A percentile compares a stretch with the other conserved stretches of the same genome.
Evolutionary conservation across 768 basidiomycete species (phyloP).

Genomic region (Hygrophorus pudorinus): DNA sequence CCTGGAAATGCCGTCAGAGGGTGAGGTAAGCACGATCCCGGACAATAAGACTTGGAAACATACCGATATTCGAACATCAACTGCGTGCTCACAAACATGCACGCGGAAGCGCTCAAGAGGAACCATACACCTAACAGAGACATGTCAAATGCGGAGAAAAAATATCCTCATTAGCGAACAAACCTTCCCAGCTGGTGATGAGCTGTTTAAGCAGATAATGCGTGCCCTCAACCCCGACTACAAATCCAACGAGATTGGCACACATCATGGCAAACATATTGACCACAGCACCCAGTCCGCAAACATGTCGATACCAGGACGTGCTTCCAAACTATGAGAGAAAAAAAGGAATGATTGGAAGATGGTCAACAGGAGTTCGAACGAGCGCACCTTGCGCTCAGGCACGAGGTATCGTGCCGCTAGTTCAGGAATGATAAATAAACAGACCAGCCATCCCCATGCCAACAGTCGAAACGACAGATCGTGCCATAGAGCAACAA

Average conservation of each 20-base stretch:
- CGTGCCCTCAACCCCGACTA: constrained; percentile 77
- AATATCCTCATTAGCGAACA: constrained; percentile 9
- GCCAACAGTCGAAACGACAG: constrained; percentile 77
- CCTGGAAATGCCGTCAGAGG: constrained; percentile 22
- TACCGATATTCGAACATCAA: constrained; percentile 96
- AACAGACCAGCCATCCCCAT: constrained; percentile 93
- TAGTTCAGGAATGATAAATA: constrained; percentile 87
- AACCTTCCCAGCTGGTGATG: constrained; percentile 58
- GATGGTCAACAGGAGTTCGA: neutral
- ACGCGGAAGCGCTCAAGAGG: constrained; percentile 43
- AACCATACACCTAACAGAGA: constrained; percentile 59
- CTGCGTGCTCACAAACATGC: constrained; percentile 76
- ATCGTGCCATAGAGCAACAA: constrained; percentile 98
- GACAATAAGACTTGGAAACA: constrained; percentile 16
- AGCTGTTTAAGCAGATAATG: constrained; percentile 55
- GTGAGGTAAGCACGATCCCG: constrained; percentile 2
- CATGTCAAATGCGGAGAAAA: neutral
- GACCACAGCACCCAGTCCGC: constrained; percentile 70
- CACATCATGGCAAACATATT: constrained; percentile 86
- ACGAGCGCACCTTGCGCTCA: constrained; percentile 42
- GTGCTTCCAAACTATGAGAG: constrained; percentile 47
- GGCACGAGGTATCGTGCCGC: constrained; percentile 52
- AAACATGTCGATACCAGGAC: constrained; percentile 81
- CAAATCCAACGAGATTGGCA: constrained; percentile 94
- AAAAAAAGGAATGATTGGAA: constrained; percentile 4